Evolutionary conservation across 495 filamentous ascomycete species (phyloP).

Genomic region (Pseudevernia furfuracea): DNA sequence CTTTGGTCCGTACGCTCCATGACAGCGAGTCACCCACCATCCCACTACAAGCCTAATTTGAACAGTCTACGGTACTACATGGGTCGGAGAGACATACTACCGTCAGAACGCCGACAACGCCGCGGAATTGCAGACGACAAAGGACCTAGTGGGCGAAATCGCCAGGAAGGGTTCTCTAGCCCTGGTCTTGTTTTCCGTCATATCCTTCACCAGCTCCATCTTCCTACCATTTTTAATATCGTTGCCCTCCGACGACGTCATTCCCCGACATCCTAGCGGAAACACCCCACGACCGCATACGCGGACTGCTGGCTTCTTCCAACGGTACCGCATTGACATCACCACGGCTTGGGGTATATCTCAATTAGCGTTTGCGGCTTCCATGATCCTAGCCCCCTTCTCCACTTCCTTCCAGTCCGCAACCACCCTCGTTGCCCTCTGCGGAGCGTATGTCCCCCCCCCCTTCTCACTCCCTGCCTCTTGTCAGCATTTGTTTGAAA

Average conservation of each 20-base stretch:
- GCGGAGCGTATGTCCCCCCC: constrained; percentile 53
- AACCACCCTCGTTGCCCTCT: constrained; percentile 58
- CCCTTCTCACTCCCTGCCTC: no score
- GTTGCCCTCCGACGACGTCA: constrained; percentile 51
- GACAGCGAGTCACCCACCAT: not conserved
- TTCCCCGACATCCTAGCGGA: constrained; percentile 52
- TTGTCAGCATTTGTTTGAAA: no score
- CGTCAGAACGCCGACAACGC: constrained; percentile 64
- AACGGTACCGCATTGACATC: constrained; percentile 56
- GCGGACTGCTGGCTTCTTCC: constrained; percentile 48
- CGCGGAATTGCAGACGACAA: constrained; percentile 30
- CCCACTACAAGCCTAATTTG: not conserved
- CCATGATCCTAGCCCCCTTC: constrained; percentile 65
- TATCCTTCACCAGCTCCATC: constrained; percentile 58
- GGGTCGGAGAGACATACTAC: constrained; percentile 94
- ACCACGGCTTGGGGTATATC: constrained; percentile 62
- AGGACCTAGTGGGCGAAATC: constrained; percentile 62
- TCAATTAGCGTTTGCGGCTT: constrained; percentile 55
- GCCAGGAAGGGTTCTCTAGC: constrained; percentile 63
- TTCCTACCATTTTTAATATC: constrained; percentile 59
- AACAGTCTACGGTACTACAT: constrained; percentile 79
- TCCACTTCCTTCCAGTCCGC: constrained; percentile 60
- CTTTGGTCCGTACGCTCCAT: constrained; percentile 31
- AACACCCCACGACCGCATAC: constrained; percentile 61
- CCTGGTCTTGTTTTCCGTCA: constrained; percentile 60